phyloP scores from a whole-genome alignment of 1,284 basidiomycete genomes.

The Apiotrichum montevideense region DNA sequence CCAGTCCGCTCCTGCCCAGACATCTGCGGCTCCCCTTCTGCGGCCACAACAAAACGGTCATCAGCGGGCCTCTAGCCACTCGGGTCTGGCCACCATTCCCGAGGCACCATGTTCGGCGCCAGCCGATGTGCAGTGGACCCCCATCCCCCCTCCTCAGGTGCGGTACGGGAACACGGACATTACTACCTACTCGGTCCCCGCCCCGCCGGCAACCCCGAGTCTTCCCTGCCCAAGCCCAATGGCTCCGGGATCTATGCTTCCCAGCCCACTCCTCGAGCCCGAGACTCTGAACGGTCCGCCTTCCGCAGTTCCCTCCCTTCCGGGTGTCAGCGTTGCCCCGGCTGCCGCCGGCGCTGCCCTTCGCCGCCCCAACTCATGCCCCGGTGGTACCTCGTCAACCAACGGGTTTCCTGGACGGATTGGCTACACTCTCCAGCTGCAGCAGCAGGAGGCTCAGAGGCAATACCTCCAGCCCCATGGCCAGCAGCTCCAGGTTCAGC shows the following conservation, averaged over 20 bases:
- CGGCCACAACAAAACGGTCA: not conserved
- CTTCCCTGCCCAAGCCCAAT: slow-evolving; percentile 2
- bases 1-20: not conserved
- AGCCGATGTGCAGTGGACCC: slow-evolving; percentile 7
- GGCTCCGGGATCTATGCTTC: not conserved
- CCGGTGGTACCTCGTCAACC: not conserved
- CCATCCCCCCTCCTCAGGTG: not conserved
- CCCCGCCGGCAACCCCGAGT: slow-evolving; percentile 1
- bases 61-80: slow-evolving; percentile 9
- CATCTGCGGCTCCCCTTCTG: not conserved
- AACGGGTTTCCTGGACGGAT: not conserved
- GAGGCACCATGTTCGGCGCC: slow-evolving; percentile 14
- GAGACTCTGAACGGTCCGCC: not conserved
- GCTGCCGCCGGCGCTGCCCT: not conserved
- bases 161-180: not conserved
- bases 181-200: slow-evolving; percentile 3
- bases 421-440: not conserved
- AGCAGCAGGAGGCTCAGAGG: slow-evolving; percentile 2
- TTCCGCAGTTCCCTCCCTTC: not conserved
- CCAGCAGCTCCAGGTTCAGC: slow-evolving; percentile 2
- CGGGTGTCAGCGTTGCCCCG: not conserved
- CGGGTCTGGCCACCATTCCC: slow-evolving; percentile 17
- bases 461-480: not conserved
- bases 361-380: slow-evolving; percentile 1
- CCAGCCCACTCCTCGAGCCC: not conserved